Percentiles rank a stretch among this genome's conserved stretches.
These are phyloP conservation scores for Penicillium turbatum DNA, from an alignment of 495 filamentous ascomycete species.

Conservation along the genomic window DNA sequence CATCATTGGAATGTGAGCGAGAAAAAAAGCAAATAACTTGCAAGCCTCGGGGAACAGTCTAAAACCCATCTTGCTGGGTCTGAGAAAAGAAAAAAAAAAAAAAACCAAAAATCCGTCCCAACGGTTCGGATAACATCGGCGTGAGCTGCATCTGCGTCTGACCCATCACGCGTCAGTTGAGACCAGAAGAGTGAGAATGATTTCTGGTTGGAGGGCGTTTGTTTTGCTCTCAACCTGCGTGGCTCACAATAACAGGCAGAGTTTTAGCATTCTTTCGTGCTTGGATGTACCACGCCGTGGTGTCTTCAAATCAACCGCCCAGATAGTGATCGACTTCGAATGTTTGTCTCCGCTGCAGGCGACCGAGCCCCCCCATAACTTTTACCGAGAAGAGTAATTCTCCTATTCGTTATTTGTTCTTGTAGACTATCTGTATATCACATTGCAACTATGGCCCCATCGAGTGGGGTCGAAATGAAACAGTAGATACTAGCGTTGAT, in stretches of 20 bases:
- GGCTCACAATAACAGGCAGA: conserved; percentile 1
- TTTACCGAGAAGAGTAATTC: background rate
- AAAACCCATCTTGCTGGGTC: background rate
- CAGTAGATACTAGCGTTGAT: background rate
- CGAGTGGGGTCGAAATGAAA: conserved; percentile 7
- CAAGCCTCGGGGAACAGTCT: background rate
- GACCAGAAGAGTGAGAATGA: conserved; percentile 12
- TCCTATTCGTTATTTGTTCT: background rate
- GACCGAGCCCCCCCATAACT: background rate
- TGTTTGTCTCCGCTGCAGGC: conserved; percentile 2
- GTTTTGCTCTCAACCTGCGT: conserved; percentile 8
- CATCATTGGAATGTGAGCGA: conserved; percentile 4
- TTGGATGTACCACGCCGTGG: conserved; percentile 6
- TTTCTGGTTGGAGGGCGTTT: conserved; percentile 6
- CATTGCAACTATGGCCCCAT: conserved; percentile 3
- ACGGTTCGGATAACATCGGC: conserved; percentile 5
- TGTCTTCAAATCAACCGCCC: conserved; percentile 11
- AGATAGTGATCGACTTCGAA: conserved; percentile 7
- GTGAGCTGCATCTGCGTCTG: conserved; percentile 26
- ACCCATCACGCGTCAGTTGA: conserved; percentile 37
- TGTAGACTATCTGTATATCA: conserved; percentile 1
- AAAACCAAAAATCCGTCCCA: background rate
- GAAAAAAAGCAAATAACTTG: background rate
- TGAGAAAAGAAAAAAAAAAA: background rate
- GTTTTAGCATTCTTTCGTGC: conserved; percentile 7